Percentiles rank a stretch among this genome's conserved stretches.
Conservation (phyloP, 306 rosid species). For the Crataegus laevigata region DNA sequence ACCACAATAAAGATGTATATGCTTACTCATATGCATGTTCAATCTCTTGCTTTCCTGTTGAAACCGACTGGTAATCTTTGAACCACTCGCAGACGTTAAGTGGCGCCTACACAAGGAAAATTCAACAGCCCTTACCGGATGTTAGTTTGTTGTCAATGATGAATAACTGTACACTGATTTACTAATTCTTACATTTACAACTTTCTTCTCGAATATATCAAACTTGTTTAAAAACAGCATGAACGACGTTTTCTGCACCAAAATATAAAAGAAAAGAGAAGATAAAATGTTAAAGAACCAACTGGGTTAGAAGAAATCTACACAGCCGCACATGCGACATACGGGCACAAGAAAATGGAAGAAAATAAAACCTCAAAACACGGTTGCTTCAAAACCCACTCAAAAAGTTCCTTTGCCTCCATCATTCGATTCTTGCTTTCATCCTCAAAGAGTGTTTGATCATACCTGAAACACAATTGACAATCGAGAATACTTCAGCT, state of each 20-base stretch:
- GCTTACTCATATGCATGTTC: constrained; percentile 95
- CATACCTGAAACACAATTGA: constrained; percentile 58
- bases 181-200: constrained; percentile 56
- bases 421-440: constrained; percentile 90
- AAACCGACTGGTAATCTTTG: constrained; percentile 88
- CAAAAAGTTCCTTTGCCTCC: constrained; percentile 94
- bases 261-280: neutral
- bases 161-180: constrained; percentile 1
- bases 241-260: constrained; percentile 89
- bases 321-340: neutral
- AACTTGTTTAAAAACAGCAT: constrained; percentile 96
- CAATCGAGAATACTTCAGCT: constrained; percentile 15
- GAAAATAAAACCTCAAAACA: constrained; percentile 78
- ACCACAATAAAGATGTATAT: neutral
- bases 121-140: constrained; percentile 14
- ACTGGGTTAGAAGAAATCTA: neutral
- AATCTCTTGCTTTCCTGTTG: constrained; percentile 86
- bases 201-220: constrained; percentile 94
- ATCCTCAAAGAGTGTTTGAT: constrained; percentile 96
- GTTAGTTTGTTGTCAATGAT: constrained; percentile 20
- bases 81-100: constrained; percentile 89
- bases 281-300: neutral
- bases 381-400: constrained; percentile 93
- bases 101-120: constrained; percentile 56
- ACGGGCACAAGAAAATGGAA: neutral